These are phyloP conservation scores for Tritrichomonas foetus DNA, from an alignment of 208 protist species.

Conservation along the genomic window DNA sequence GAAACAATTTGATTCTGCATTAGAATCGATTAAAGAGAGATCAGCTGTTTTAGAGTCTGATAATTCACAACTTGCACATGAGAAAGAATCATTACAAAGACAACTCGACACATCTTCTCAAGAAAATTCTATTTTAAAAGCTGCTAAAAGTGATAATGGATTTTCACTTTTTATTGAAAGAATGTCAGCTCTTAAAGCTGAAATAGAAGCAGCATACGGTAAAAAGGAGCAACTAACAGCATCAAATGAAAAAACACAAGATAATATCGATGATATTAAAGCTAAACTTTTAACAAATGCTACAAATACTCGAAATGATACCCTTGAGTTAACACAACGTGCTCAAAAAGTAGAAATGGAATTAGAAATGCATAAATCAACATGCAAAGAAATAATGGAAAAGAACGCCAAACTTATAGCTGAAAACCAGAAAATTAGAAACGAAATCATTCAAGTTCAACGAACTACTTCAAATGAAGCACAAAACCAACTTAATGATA, in stretches of 20 bases:
- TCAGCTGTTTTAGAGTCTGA: background rate
- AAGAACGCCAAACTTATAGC: background rate
- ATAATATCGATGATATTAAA: background rate
- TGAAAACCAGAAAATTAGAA: background rate
- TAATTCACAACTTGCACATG: background rate
- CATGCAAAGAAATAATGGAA: background rate
- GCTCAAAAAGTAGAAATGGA: background rate
- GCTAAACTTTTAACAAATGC: background rate
- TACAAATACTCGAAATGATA: background rate
- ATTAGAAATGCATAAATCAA: slow-evolving; percentile 21
- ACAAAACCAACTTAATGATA: background rate
- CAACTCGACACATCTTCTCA: background rate
- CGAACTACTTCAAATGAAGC: background rate
- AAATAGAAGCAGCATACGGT: background rate
- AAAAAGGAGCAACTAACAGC: background rate
- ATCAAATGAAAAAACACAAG: background rate
- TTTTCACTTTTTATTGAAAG: slow-evolving; percentile 29
- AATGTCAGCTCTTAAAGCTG: background rate
- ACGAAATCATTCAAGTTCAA: background rate
- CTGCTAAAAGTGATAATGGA: background rate
- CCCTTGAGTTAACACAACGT: background rate
- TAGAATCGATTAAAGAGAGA: background rate
- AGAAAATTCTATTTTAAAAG: slow-evolving; percentile 34
- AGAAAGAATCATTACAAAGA: background rate
- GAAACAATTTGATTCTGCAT: background rate